These are phyloP conservation scores for Penicillium robsamsonii DNA, from an alignment of 495 filamentous ascomycete genomes.

Conservation along the genomic window DNA sequence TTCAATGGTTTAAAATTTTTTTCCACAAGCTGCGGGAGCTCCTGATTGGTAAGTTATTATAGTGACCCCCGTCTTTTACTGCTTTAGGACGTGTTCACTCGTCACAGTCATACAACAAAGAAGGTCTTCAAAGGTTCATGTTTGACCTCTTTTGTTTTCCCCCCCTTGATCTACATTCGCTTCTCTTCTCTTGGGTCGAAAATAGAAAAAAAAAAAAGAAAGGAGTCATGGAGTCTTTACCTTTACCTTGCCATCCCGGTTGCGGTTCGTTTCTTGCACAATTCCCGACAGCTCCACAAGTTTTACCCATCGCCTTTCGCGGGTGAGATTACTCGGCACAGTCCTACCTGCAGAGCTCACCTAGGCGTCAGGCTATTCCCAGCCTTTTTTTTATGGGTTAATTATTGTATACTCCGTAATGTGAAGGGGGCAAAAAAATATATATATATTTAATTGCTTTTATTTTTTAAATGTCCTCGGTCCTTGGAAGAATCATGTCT, in stretches of 20 bases:
- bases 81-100: slow-evolving; percentile 7
- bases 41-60: neutral
- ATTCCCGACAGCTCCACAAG: slow-evolving; percentile 21
- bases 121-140: slow-evolving; percentile 6
- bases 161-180: slow-evolving; percentile 6
- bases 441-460: neutral
- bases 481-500: slow-evolving; percentile 8
- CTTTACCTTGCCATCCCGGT: slow-evolving; percentile 22
- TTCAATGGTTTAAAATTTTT: neutral
- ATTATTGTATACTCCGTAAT: neutral
- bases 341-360: slow-evolving; percentile 7
- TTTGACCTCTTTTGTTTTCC: slow-evolving; percentile 9
- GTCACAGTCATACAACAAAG: slow-evolving; percentile 21
- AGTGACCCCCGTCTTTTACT: slow-evolving; percentile 2
- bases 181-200: slow-evolving; percentile 8
- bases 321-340: slow-evolving; percentile 8
- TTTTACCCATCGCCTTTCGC: slow-evolving; percentile 7
- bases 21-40: neutral
- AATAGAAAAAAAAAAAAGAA: slow-evolving; percentile 2
- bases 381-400: neutral
- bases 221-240: slow-evolving; percentile 8
- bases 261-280: slow-evolving; percentile 21
- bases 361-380: neutral
- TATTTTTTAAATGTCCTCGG: neutral
- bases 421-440: neutral